phyloP scores from a whole-genome alignment of 768 basidiomycete genomes.

The Sistotremastrum niveocremeum region DNA sequence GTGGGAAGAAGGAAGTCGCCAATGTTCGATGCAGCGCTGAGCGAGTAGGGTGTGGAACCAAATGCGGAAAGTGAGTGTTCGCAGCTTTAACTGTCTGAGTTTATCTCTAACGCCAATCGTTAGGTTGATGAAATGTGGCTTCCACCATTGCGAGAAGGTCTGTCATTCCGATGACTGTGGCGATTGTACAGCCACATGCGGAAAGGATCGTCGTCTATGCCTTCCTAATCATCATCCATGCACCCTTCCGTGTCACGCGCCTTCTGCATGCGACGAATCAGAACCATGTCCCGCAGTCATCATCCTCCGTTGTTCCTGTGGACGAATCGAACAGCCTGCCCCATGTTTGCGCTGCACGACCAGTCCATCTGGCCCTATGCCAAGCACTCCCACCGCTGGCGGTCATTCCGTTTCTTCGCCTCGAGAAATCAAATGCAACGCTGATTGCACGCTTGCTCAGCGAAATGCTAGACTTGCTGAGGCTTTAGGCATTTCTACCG shows the following conservation, averaged over 20 bases:
- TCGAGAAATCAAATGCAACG: slow-evolving; percentile 55
- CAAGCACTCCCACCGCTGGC: slow-evolving; percentile 26
- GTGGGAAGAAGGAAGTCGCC: slow-evolving; percentile 69
- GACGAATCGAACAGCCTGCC: slow-evolving; percentile 59
- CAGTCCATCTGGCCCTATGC: slow-evolving; percentile 1
- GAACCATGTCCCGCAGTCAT: slow-evolving; percentile 61
- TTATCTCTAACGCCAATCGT: background rate
- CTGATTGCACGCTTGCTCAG: slow-evolving; percentile 73
- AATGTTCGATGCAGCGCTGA: slow-evolving; percentile 81
- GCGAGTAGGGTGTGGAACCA: slow-evolving; percentile 72
- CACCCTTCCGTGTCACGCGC: slow-evolving; percentile 74
- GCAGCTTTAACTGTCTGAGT: background rate
- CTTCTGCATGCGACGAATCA: slow-evolving; percentile 67
- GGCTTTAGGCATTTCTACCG: slow-evolving; percentile 71
- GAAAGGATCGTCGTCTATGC: slow-evolving; percentile 29
- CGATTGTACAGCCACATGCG: slow-evolving; percentile 60
- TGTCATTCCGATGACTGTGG: slow-evolving; percentile 85
- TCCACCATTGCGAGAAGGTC: slow-evolving; percentile 69
- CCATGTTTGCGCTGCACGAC: slow-evolving; percentile 44
- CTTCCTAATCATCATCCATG: slow-evolving; percentile 65
- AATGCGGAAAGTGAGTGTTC: slow-evolving; percentile 56
- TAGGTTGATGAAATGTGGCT: slow-evolving; percentile 69
- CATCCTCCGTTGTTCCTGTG: slow-evolving; percentile 68
- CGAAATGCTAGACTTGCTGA: slow-evolving; percentile 83
- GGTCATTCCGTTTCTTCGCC: slow-evolving; percentile 22